Evolutionary conservation across 306 rosid species (phyloP).

Genomic region (Lathyrus oleraceus): DNA sequence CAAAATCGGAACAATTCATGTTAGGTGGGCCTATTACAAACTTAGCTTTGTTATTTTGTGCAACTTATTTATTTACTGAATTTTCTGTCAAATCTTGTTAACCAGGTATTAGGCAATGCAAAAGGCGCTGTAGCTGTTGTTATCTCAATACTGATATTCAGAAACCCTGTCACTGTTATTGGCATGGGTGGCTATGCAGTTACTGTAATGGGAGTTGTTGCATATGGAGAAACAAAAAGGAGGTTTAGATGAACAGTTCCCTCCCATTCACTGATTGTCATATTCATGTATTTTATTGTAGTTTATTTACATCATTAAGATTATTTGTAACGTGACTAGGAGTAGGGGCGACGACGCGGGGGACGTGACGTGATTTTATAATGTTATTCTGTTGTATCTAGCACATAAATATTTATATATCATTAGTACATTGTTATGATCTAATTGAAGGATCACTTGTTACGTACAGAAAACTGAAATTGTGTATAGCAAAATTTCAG

Average conservation of each 20-base stretch:
- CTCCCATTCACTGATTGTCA: conserved; percentile 20
- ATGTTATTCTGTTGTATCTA: conserved; percentile 38
- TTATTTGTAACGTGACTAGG: conserved; percentile 43
- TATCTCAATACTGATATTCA: conserved; percentile 90
- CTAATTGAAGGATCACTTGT: background rate
- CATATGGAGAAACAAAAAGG: conserved; percentile 91
- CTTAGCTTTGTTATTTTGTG: conserved; percentile 6
- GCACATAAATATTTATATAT: conserved; percentile 22
- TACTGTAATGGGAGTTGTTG: conserved; percentile 80
- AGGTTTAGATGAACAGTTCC: conserved; percentile 65
- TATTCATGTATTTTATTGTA: conserved; percentile 37
- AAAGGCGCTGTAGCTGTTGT: conserved; percentile 98
- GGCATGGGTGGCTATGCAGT: conserved; percentile 86
- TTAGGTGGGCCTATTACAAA: conserved; percentile 10
- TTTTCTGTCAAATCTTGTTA: conserved; percentile 15
- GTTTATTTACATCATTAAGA: conserved; percentile 33
- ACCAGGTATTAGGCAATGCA: conserved; percentile 93
- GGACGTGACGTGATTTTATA: conserved; percentile 26
- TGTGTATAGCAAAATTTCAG: background rate
- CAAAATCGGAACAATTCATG: background rate
- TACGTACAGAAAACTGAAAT: conserved; percentile 12
- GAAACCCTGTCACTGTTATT: conserved; percentile 82
- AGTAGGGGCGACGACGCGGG: background rate
- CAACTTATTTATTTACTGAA: background rate
- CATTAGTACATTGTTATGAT: conserved; percentile 29